Percentiles rank a stretch among this genome's conserved stretches.
phyloP scores from a whole-genome alignment of 305 asterid species.

The Plantago coronopus region DNA sequence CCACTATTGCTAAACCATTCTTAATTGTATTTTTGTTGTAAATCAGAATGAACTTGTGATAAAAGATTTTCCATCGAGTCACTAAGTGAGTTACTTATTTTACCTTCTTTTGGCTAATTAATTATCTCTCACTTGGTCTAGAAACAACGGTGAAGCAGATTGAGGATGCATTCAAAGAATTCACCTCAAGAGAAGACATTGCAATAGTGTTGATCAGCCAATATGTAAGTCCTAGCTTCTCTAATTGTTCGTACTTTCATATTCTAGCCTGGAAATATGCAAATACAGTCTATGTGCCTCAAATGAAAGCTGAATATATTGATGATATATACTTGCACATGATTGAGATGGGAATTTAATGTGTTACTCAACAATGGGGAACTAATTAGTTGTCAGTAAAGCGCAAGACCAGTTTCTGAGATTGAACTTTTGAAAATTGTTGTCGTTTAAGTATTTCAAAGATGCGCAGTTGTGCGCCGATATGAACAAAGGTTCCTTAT shows the following conservation, averaged over 20 bases:
- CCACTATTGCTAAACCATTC: background rate
- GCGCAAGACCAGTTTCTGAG: background rate
- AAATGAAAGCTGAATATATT: background rate
- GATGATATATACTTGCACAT: background rate
- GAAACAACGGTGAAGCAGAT: constrained; percentile 89
- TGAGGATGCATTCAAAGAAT: constrained; percentile 93
- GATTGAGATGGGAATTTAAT: background rate
- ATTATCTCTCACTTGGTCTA: constrained; percentile 27
- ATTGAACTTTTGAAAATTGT: background rate
- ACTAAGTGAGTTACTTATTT: background rate
- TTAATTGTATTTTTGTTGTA: no score
- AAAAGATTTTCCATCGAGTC: background rate
- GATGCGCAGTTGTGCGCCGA: background rate
- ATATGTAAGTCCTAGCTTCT: constrained; percentile 55
- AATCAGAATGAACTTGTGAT: background rate
- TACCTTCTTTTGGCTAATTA: constrained; percentile 12
- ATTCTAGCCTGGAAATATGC: background rate
- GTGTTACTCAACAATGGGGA: background rate
- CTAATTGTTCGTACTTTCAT: background rate
- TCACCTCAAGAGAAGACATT: constrained; percentile 80
- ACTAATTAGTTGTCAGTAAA: background rate
- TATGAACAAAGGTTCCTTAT: background rate
- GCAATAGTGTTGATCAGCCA: constrained; percentile 90
- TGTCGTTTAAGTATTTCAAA: background rate
- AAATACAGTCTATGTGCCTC: background rate